These are phyloP conservation scores for Globisporangium apiculatum DNA, from an alignment of 352 stramenopile genomes.

Conservation along the genomic window DNA sequence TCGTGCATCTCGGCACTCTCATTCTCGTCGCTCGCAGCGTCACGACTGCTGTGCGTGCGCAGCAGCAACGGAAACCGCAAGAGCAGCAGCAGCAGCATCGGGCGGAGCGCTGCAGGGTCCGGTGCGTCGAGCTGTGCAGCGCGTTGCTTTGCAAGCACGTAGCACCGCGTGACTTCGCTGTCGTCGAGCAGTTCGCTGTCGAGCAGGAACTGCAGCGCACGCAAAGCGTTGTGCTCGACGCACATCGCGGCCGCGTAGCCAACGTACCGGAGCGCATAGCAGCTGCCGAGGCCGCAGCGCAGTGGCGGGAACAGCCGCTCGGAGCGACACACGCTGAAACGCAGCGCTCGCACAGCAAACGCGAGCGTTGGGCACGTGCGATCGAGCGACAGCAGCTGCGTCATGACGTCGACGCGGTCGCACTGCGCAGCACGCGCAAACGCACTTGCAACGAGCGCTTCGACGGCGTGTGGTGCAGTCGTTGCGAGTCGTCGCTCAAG, in stretches of 20 bases:
- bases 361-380: slow-evolving; percentile 1
- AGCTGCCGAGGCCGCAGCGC: slow-evolving; percentile 19
- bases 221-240: slow-evolving; percentile 33
- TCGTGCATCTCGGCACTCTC: slow-evolving; percentile 2
- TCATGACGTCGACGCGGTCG: slow-evolving; percentile 11
- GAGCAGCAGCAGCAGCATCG: slow-evolving; percentile 33
- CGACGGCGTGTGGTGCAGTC: neutral
- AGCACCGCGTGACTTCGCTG: slow-evolving; percentile 30
- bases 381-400: slow-evolving; percentile 5
- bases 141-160: slow-evolving; percentile 23
- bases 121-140: slow-evolving; percentile 21
- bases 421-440: slow-evolving; percentile 12
- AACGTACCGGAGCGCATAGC: slow-evolving; percentile 31
- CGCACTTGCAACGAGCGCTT: slow-evolving; percentile 17
- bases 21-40: neutral
- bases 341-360: slow-evolving; percentile 5
- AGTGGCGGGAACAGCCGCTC: slow-evolving; percentile 25
- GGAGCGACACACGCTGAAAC: slow-evolving; percentile 26
- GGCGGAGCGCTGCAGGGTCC: slow-evolving; percentile 25
- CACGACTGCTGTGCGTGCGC: slow-evolving; percentile 10
- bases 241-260: slow-evolving; percentile 31
- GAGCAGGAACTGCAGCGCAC: slow-evolving; percentile 25
- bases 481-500: slow-evolving; percentile 3
- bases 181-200: slow-evolving; percentile 24
- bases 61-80: slow-evolving; percentile 19